Evolutionary conservation across 2,329 filamentous ascomycete genomes (phyloP).

Genomic region (Epichloe aotearoae): DNA sequence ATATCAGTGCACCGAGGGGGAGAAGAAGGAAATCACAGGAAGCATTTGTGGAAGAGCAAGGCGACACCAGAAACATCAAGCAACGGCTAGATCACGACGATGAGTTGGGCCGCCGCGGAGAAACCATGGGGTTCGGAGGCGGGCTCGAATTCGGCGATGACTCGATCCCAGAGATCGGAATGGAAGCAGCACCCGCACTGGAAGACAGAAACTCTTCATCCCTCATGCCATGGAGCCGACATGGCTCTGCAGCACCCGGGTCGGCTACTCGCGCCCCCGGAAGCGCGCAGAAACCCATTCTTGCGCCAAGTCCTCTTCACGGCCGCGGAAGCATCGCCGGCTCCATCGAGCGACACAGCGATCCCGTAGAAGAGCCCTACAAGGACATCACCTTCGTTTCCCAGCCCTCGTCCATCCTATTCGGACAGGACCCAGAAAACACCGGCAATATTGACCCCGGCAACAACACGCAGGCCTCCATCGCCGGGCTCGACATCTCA

Average conservation of each 20-base stretch:
- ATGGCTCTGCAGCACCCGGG: conserved; percentile 30
- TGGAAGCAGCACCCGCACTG: conserved; percentile 52
- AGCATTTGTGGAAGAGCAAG: conserved; percentile 27
- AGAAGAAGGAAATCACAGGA: conserved; percentile 30
- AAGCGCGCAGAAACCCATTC: conserved; percentile 21
- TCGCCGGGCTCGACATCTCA: conserved; percentile 28
- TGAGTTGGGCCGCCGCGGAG: conserved; percentile 17
- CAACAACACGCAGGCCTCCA: conserved; percentile 19
- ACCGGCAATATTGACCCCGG: conserved; percentile 9
- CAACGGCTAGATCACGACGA: conserved; percentile 17
- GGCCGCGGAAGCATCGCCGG: conserved; percentile 22
- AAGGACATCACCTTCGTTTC: conserved; percentile 22
- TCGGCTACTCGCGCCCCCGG: conserved; percentile 30
- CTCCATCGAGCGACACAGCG: conserved; percentile 35
- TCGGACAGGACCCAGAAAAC: conserved; percentile 9
- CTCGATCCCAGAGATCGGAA: conserved; percentile 49
- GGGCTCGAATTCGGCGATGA: conserved; percentile 24
- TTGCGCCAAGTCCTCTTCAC: conserved; percentile 25
- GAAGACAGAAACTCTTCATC: conserved; percentile 49
- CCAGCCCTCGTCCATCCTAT: conserved; percentile 19
- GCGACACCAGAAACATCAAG: conserved; percentile 23
- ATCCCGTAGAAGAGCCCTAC: conserved; percentile 20
- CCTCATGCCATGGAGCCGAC: conserved; percentile 39
- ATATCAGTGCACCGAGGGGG: conserved; percentile 11
- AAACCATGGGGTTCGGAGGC: conserved; percentile 14